Percentiles rank a stretch among this genome's conserved stretches.
phyloP scores from a whole-genome alignment of 148 eudicot genomes.

The Rhododendron ferrugineum region DNA sequence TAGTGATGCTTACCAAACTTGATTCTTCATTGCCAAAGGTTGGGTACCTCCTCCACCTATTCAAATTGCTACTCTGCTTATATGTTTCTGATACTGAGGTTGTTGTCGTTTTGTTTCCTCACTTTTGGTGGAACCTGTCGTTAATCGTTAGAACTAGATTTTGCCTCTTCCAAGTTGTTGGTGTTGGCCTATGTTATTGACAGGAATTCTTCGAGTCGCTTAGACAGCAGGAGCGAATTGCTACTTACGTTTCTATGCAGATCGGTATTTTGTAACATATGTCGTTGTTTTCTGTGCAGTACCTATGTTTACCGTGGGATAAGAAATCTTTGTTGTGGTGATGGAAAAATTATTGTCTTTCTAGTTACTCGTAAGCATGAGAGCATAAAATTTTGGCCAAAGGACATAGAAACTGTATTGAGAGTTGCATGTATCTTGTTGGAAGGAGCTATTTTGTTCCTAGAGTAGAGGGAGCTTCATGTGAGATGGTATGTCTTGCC shows the following conservation, averaged over 20 bases:
- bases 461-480: neutral
- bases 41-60: neutral
- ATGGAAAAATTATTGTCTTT: neutral
- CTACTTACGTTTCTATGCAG: neutral
- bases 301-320: neutral
- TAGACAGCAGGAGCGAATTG: neutral
- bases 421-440: neutral
- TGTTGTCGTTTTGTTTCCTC: neutral
- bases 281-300: neutral
- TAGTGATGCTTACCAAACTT: neutral
- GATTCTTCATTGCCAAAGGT: neutral
- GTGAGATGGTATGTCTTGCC: neutral
- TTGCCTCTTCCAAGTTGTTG: neutral
- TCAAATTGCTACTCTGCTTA: neutral
- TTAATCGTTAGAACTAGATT: neutral
- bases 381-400: neutral
- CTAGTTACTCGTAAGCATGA: neutral
- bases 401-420: neutral
- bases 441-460: neutral
- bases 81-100: neutral
- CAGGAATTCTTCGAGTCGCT: neutral
- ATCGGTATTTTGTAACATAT: neutral
- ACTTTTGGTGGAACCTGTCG: neutral
- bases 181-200: neutral
- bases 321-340: neutral